Percentiles rank a stretch among this genome's conserved stretches.
phyloP scores from a whole-genome alignment of 768 basidiomycete genomes.

The Butyriboletus loyo region DNA sequence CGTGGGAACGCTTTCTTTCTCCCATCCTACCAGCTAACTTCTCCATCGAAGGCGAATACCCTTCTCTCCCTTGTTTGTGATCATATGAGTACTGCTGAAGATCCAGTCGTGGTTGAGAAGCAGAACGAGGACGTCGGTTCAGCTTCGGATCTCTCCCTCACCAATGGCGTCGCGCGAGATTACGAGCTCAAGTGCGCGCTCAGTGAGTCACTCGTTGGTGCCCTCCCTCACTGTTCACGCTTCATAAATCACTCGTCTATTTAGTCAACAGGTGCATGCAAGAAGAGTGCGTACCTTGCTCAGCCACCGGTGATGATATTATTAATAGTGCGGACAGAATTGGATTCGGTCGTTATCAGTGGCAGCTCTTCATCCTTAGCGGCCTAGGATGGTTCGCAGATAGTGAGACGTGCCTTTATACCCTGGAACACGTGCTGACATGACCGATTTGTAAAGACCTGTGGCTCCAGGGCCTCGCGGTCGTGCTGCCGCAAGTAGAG shows the following conservation, averaged over 20 bases:
- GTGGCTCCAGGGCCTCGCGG: conserved; percentile 48
- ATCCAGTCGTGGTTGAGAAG: conserved; percentile 19
- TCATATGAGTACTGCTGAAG: conserved; percentile 2
- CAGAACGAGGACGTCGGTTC: conserved; percentile 16
- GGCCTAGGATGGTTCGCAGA: conserved; percentile 51
- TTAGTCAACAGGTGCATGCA: conserved; percentile 47
- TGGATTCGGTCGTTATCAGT: conserved; percentile 49
- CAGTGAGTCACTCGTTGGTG: conserved; percentile 16
- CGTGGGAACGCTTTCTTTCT: conserved; percentile 17
- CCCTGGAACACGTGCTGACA: conserved; percentile 22
- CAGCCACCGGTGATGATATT: conserved; percentile 1
- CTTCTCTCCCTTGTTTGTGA: background rate
- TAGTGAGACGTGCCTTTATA: conserved; percentile 31
- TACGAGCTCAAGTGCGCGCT: conserved; percentile 35
- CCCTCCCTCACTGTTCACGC: background rate
- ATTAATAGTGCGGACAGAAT: conserved; percentile 31
- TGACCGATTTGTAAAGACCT: conserved; percentile 12
- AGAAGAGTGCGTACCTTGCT: conserved; percentile 36
- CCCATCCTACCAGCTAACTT: background rate
- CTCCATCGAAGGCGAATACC: background rate
- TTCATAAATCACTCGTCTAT: background rate
- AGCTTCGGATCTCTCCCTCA: background rate
- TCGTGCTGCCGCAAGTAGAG: conserved; percentile 43
- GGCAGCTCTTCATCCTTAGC: conserved; percentile 44
- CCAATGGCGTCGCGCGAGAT: conserved; percentile 28